Conservation (phyloP, 2,329 filamentous ascomycete genomes). For the Teratosphaeria epicoccoides region DNA sequence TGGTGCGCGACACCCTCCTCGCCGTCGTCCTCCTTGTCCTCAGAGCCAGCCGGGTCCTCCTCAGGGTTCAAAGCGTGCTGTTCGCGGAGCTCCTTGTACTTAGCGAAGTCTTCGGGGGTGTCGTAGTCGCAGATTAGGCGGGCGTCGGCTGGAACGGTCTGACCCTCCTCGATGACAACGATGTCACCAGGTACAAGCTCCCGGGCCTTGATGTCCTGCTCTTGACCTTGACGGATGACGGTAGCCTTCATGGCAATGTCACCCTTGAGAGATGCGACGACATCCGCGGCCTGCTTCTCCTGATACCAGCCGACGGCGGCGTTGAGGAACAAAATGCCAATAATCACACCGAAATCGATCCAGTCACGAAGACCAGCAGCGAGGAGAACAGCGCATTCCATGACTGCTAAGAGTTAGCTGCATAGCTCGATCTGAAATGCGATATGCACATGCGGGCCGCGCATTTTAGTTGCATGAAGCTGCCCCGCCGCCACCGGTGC, state of each 20-base stretch:
- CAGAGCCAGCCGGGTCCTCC: conserved; percentile 48
- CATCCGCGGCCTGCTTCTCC: conserved; percentile 70
- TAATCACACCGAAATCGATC: conserved; percentile 69
- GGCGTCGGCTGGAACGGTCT: conserved; percentile 58
- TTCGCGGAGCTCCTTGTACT: conserved; percentile 53
- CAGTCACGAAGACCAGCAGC: conserved; percentile 65
- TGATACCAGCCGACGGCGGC: conserved; percentile 70
- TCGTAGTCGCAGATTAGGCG: conserved; percentile 65
- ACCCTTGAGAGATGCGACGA: conserved; percentile 63
- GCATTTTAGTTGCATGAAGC: conserved; percentile 16
- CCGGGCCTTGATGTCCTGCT: conserved; percentile 60
- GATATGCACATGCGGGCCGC: conserved; percentile 9
- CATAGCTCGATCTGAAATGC: conserved; percentile 4
- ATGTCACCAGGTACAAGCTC: conserved; percentile 69
- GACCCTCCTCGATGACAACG: conserved; percentile 62
- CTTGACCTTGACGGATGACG: conserved; percentile 56
- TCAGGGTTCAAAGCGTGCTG: conserved; percentile 44
- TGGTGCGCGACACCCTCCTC: conserved; percentile 51
- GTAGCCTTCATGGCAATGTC: conserved; percentile 66
- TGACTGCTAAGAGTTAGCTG: conserved; percentile 42
- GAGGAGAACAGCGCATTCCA: conserved; percentile 65
- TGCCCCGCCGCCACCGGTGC: conserved; percentile 5
- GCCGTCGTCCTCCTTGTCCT: conserved; percentile 50
- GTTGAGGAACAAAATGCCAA: conserved; percentile 64
- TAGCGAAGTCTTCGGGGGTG: conserved; percentile 54